Evolutionary conservation across 2,329 filamentous ascomycete species (phyloP), one percentile per base, ranked within the genome.

Genomic region (Aspergillus sp.): DNA sequence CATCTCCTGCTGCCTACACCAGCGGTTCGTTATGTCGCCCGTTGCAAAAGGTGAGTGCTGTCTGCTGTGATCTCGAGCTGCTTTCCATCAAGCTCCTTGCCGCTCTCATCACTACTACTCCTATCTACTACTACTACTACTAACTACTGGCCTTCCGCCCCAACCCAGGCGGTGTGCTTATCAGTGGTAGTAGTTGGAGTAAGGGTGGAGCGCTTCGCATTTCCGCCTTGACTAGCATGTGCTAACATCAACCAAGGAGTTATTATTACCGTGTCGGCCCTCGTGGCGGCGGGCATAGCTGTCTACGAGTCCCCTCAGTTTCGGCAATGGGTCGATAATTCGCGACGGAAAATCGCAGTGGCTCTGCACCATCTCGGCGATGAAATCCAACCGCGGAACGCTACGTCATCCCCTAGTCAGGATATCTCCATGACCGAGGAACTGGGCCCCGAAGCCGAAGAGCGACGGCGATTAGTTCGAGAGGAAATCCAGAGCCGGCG

Each of bases 221-320:
- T 36, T 36, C 32, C 32, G 39, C 39, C 36, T 49, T 11, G 7
- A 18, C 32, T 29, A 29, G 26, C 45, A 14, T 42, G 36, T 42
- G 55, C 68, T 68, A 52, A 69, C 57, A 57, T 42, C 60, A 42
- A 55, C 49, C 63, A 88, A 42, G 86, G 85, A 69, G 80, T 87
- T 64, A 84, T 89, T 63, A 82, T 88, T 65, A 84, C 84, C 52
- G 81, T 86, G 63, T 83, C 83, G 49, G 80, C 88, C 46, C 77
- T 88, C 57, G 81, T 87, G 55, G 86, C 86, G 61, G 85, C 86
- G 18, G 83, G 85, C 12, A 81, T 87, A 54, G 86, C 86, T 55
- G 81, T 87, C 50, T 87, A 87, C 72, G 84, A 88, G 71, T 87
- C 83, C 46, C 86, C 86, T 0, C 82, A 87, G 69, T 80, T 88